A percentile compares a stretch with the other conserved stretches of the same genome.
These are phyloP conservation scores for Podospora pseudocomata DNA, from an alignment of 495 filamentous ascomycete genomes.

Conservation along the genomic window DNA sequence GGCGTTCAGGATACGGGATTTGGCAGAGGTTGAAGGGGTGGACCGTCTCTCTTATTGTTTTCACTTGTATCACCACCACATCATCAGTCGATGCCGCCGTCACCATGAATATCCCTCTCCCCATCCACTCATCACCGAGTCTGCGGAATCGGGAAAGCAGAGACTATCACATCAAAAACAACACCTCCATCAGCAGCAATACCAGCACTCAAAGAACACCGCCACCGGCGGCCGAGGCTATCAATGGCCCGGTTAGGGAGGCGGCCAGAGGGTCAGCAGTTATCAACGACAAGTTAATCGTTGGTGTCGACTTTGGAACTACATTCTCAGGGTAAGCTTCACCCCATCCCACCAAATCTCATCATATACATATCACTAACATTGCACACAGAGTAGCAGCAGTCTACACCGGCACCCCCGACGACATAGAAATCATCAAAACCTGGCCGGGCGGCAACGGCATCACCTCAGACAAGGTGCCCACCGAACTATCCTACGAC, in stretches of 20 bases:
- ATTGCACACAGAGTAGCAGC: slow-evolving; percentile 56
- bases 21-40: background rate
- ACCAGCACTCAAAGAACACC: slow-evolving; percentile 35
- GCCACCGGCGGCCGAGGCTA: slow-evolving; percentile 50
- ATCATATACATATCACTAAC: background rate
- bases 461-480: slow-evolving; percentile 67
- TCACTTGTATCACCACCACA: slow-evolving; percentile 8
- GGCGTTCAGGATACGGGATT: background rate
- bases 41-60: background rate
- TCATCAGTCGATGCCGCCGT: slow-evolving; percentile 1
- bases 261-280: slow-evolving; percentile 44
- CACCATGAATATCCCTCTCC: slow-evolving; percentile 49
- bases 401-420: slow-evolving; percentile 71
- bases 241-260: slow-evolving; percentile 53
- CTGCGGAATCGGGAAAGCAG: slow-evolving; percentile 52
- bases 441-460: slow-evolving; percentile 75
- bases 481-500: slow-evolving; percentile 59
- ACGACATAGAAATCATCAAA: slow-evolving; percentile 78
- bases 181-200: background rate
- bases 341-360: background rate
- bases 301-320: slow-evolving; percentile 68
- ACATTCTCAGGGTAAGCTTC: slow-evolving; percentile 61
- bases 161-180: slow-evolving; percentile 47
- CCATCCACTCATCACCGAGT: slow-evolving; percentile 44
- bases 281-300: slow-evolving; percentile 55